Base-by-base conservation (phyloP, 2,329 filamentous ascomycete genomes). In the Hypoxylon sp. region DNA sequence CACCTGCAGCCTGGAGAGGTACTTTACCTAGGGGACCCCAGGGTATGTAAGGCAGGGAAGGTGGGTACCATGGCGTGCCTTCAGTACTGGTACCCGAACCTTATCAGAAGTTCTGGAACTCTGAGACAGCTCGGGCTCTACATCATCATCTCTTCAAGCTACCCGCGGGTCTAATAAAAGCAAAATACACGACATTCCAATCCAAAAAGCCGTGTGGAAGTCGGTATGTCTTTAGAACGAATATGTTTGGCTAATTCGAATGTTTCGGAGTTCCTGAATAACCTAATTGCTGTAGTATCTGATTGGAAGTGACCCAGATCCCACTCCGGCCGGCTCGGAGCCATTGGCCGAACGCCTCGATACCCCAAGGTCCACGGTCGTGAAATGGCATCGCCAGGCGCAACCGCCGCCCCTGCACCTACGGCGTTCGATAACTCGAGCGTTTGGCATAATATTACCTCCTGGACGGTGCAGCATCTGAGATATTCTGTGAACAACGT, bases 401-500 rank as follows among this genome's bases (percentile, higher is more conserved):
- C 72, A 64, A 62, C 71, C 51, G 61, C 75, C 16, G 72, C 69
- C 16, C 73, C 75, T 21, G 63, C 72, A 32, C 69, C 75, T 12
- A 75, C 70, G 54, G 69, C 73, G 27, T 78, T 83, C 57, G 79
- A 82, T 63, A 81, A 82, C 68, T 72, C 79, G 34, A 81, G 77
- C 67, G 72, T 76, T 32, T 87, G 85, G 85, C 80, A 83, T 69
- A 86, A 87, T 71, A 75, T 88, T 70, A 84, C 85, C 19, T 77
- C 80, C 59, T 88, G 87, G 86, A 83, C 84, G 1, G 77, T 76
- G 4, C 81, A 83, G 66, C 79, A 79, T 21, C 70, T 82, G 9
- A 73, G 75, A 16, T 73, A 77, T 56, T 81, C 81, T 62, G 82
- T 85, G 64, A 88, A 88, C 76, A 88, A 88, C 77, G 80, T 87